A percentile compares a stretch with the other conserved stretches of the same genome.
Conservation (phyloP, 306 rosid genomes). For the Malus asiatica region DNA sequence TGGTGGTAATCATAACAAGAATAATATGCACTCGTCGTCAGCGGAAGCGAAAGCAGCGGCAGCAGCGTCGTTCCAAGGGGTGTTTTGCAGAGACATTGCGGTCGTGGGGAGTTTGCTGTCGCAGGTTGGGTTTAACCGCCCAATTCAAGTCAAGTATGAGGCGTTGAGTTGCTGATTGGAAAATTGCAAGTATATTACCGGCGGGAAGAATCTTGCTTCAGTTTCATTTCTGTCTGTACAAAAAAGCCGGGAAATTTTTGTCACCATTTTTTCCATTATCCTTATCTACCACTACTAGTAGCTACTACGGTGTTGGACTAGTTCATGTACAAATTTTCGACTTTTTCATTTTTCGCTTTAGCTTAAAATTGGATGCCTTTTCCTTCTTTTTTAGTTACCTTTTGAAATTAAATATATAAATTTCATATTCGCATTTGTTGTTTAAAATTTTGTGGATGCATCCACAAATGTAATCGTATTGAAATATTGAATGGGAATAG, state of each 20-base stretch:
- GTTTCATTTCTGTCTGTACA: conserved; percentile 40
- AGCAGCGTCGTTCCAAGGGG: conserved; percentile 52
- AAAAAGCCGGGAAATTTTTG: conserved; percentile 84
- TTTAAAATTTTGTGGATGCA: too few relatives aligned
- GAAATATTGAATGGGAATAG: too few relatives aligned
- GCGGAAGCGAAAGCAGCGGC: conserved; percentile 24
- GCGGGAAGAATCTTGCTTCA: conserved; percentile 22
- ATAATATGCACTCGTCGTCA: neutral
- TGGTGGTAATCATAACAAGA: neutral
- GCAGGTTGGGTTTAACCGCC: conserved; percentile 67
- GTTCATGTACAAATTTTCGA: conserved; percentile 50
- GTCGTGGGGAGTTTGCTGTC: conserved; percentile 76
- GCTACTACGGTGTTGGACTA: conserved; percentile 14
- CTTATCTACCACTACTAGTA: neutral
- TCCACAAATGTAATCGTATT: too few relatives aligned
- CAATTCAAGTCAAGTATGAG: conserved; percentile 79
- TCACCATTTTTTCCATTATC: conserved; percentile 27
- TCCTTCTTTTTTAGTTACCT: too few relatives aligned
- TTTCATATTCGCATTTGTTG: neutral
- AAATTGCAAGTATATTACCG: neutral
- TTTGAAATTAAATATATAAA: neutral
- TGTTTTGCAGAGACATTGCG: conserved; percentile 80
- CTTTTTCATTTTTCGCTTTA: neutral
- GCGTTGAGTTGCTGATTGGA: conserved; percentile 66
- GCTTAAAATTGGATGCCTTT: neutral